Evolutionary conservation across 441 rosid species (phyloP).

Genomic region (Erodium chrysanthum): DNA sequence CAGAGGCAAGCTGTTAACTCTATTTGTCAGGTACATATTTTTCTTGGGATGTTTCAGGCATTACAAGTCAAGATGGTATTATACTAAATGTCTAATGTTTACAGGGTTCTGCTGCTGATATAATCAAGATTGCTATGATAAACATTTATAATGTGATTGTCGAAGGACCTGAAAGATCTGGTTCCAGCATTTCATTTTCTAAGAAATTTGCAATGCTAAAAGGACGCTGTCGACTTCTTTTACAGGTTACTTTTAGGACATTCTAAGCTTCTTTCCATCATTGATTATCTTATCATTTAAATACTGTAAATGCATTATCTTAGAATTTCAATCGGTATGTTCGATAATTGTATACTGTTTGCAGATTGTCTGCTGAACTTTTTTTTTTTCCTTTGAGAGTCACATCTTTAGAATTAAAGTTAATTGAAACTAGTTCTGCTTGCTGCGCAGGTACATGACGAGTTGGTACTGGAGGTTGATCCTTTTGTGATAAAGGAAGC

Average conservation of each 20-base stretch:
- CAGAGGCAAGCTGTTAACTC: slow-evolving; percentile 98
- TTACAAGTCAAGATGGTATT: slow-evolving; percentile 6
- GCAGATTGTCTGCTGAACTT: no score
- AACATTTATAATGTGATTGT: slow-evolving; percentile 48
- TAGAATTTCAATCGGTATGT: no score
- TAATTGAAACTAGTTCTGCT: not conserved
- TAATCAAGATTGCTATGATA: slow-evolving; percentile 92
- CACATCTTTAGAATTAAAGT: slow-evolving; percentile 9
- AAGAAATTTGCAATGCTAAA: slow-evolving; percentile 47
- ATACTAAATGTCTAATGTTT: slow-evolving; percentile 20
- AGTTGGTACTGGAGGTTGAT: slow-evolving; percentile 82
- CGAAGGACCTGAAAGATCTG: slow-evolving; percentile 33
- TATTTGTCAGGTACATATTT: slow-evolving; percentile 67
- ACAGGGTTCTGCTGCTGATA: slow-evolving; percentile 96
- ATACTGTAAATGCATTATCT: not conserved
- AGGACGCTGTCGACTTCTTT: slow-evolving; percentile 67
- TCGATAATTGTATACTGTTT: no score
- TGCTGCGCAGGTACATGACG: slow-evolving; percentile 72
- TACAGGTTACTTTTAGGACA: slow-evolving; percentile 52
- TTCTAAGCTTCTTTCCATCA: not conserved
- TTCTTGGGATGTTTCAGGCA: slow-evolving; percentile 5
- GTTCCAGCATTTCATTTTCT: slow-evolving; percentile 28
- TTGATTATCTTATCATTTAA: not conserved
- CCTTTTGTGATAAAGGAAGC: slow-evolving; percentile 65
- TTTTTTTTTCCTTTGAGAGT: no score